Percentiles rank a stretch among this genome's conserved stretches.
Conservation (phyloP, 2,329 filamentous ascomycete genomes). For the Acrodontium crateriforme region DNA sequence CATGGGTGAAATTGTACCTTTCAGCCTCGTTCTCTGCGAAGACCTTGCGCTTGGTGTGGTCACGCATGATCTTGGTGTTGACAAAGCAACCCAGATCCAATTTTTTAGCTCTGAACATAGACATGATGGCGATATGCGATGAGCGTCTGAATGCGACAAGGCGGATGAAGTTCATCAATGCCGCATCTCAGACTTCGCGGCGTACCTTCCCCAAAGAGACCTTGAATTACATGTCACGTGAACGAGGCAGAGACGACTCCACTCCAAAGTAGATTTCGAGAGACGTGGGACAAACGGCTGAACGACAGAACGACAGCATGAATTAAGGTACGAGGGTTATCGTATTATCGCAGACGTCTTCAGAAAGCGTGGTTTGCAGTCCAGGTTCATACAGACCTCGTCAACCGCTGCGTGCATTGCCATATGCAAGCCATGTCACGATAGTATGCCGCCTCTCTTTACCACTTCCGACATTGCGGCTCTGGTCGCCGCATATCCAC, state of each 20-base stretch:
- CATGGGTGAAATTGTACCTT: slow-evolving; percentile 44
- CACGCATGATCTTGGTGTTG: slow-evolving; percentile 76
- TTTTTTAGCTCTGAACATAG: slow-evolving; percentile 76
- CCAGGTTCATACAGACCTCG: too few species aligned
- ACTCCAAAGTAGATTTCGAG: too few species aligned
- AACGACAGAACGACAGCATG: too few species aligned
- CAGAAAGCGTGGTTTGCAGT: too few species aligned
- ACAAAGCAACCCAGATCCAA: slow-evolving; percentile 79
- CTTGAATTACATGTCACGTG: too few species aligned
- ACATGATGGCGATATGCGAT: slow-evolving; percentile 14
- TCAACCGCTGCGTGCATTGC: neutral
- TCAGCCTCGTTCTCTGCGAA: slow-evolving; percentile 78
- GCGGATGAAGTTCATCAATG: too few species aligned
- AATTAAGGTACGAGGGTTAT: too few species aligned
- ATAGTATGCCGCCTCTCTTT: slow-evolving; percentile 13
- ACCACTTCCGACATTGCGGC: slow-evolving; percentile 14
- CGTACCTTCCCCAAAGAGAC: too few species aligned
- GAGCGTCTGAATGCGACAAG: neutral
- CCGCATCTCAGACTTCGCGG: too few species aligned
- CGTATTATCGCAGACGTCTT: too few species aligned
- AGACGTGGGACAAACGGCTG: too few species aligned
- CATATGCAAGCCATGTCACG: neutral
- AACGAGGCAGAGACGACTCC: too few species aligned
- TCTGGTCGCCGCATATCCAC: slow-evolving; percentile 13
- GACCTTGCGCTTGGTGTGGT: slow-evolving; percentile 92